phyloP scores from a whole-genome alignment of 331 rosid species.

The Spiraea crenata region DNA sequence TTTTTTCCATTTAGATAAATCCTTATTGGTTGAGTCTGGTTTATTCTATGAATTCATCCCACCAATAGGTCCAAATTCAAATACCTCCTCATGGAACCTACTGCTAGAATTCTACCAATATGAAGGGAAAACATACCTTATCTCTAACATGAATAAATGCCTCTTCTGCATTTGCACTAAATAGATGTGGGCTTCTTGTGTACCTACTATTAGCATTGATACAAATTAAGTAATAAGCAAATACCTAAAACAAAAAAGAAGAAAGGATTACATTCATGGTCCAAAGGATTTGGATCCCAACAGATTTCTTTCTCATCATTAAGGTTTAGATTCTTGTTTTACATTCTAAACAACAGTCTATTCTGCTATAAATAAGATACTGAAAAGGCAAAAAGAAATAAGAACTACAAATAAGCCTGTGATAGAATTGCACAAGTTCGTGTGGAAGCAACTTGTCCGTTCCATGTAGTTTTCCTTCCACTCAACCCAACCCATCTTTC shows the following conservation, averaged over 20 bases:
- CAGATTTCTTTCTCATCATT: not conserved
- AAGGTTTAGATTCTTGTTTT: not conserved
- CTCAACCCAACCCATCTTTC: slow-evolving; percentile 91
- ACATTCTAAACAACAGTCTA: not conserved
- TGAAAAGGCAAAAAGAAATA: slow-evolving; percentile 1
- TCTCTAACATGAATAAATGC: slow-evolving; percentile 83
- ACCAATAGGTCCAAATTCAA: no score
- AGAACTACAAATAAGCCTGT: slow-evolving; percentile 77
- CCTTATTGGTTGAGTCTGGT: not conserved
- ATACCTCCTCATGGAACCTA: not conserved
- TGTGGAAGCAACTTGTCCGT: slow-evolving; percentile 70
- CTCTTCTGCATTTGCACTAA: slow-evolving; percentile 70
- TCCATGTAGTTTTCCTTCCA: slow-evolving; percentile 75
- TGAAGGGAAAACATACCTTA: slow-evolving; percentile 50
- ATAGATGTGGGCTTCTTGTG: slow-evolving; percentile 94
- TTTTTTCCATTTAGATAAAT: not conserved
- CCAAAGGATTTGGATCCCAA: not conserved
- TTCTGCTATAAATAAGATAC: not conserved
- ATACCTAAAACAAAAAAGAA: not conserved
- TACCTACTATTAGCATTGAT: slow-evolving; percentile 43
- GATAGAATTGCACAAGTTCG: slow-evolving; percentile 66
- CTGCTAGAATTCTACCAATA: not conserved
- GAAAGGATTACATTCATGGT: slow-evolving; percentile 8
- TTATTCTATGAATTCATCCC: no score
- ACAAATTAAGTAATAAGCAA: not conserved